These are phyloP conservation scores for Mycotypha africana DNA, from an alignment of 371 early-diverging fungal species.

Conservation along the genomic window DNA sequence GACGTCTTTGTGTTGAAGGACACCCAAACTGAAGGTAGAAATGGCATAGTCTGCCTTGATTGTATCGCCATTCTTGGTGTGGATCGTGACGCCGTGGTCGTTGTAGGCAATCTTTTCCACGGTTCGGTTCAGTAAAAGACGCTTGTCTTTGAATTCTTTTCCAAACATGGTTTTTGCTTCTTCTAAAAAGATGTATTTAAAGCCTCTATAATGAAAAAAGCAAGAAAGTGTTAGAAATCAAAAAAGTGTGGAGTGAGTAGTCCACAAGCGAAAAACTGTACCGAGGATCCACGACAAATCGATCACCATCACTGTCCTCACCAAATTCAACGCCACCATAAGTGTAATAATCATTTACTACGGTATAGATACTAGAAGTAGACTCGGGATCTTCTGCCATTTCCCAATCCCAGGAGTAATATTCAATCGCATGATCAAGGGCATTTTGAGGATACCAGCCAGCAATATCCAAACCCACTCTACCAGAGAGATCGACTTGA, in stretches of 20 bases:
- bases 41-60: conserved; percentile 45
- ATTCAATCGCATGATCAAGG: conserved; percentile 37
- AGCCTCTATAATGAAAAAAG: conserved; percentile 25
- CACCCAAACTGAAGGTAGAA: conserved; percentile 41
- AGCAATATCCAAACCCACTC: conserved; percentile 25
- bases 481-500: conserved; percentile 33
- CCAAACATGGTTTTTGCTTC: conserved; percentile 27
- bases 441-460: conserved; percentile 31
- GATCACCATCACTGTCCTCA: conserved; percentile 34
- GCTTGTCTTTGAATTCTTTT: too few species aligned
- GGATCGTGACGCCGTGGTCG: conserved; percentile 25
- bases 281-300: conserved; percentile 35
- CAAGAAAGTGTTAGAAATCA: too few species aligned
- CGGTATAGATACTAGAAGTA: conserved; percentile 21
- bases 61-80: conserved; percentile 23
- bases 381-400: conserved; percentile 35
- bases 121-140: conserved; percentile 25
- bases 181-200: conserved; percentile 33
- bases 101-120: conserved; percentile 30
- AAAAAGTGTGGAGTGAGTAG: too few species aligned
- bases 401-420: conserved; percentile 39
- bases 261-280: conserved; percentile 4
- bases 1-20: conserved; percentile 34
- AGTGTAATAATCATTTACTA: conserved; percentile 27
- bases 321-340: conserved; percentile 31